Evolutionary conservation across 345 rosid species (phyloP).

Genomic region (Sisymbrium altissimum): DNA sequence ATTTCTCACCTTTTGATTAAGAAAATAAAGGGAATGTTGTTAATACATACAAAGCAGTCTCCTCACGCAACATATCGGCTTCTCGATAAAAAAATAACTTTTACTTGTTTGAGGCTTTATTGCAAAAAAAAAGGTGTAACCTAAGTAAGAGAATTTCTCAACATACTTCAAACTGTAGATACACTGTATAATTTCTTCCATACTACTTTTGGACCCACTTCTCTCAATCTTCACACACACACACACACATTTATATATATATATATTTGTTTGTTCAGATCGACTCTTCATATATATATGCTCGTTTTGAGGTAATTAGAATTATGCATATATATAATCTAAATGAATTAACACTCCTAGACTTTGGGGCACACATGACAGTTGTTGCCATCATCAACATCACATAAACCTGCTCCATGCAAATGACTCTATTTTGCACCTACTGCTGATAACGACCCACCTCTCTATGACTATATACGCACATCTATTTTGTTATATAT

Average conservation of each 20-base stretch:
- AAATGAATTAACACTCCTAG: slow-evolving; percentile 36
- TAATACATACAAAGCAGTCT: too few species aligned
- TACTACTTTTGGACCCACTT: background rate
- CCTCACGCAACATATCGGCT: background rate
- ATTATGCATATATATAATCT: background rate
- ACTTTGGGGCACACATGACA: slow-evolving; percentile 47
- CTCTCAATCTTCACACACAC: background rate
- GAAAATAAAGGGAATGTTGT: too few species aligned
- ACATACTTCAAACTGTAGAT: background rate
- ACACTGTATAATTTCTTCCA: background rate
- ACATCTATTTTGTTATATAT: background rate
- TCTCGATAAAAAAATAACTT: background rate
- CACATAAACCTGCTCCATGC: slow-evolving; percentile 40
- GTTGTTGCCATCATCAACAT: slow-evolving; percentile 48
- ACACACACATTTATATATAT: too few species aligned
- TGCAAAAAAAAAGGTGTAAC: background rate
- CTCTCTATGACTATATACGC: background rate
- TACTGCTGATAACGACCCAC: slow-evolving; percentile 43
- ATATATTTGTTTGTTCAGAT: too few species aligned
- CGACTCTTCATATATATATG: slow-evolving; percentile 6
- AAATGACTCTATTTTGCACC: slow-evolving; percentile 43
- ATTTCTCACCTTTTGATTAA: too few species aligned
- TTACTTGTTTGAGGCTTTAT: background rate
- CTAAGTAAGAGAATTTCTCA: background rate
- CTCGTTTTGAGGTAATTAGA: background rate